phyloP scores from a whole-genome alignment of 345 rosid genomes.

The Salix dunnii region DNA sequence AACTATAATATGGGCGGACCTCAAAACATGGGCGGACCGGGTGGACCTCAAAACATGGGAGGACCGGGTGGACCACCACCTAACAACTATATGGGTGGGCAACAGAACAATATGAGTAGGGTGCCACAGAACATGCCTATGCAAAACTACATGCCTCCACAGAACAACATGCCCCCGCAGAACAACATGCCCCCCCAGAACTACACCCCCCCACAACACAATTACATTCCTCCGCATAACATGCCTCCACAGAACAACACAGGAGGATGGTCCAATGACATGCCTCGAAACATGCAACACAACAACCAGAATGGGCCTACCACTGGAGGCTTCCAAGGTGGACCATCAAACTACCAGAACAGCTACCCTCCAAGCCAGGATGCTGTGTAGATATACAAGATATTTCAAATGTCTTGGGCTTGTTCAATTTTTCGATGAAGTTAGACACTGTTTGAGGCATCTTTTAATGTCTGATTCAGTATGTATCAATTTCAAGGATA shows the following conservation, averaged over 20 bases:
- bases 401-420: neutral
- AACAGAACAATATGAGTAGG: slow-evolving; percentile 12
- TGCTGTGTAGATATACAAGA: slow-evolving; percentile 29
- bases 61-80: slow-evolving; percentile 4
- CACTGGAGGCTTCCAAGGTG: slow-evolving; percentile 23
- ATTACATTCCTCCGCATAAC: neutral
- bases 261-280: slow-evolving; percentile 24
- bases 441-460: no score
- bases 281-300: slow-evolving; percentile 16
- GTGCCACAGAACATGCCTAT: slow-evolving; percentile 23
- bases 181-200: neutral
- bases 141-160: slow-evolving; percentile 9
- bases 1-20: neutral
- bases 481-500: neutral
- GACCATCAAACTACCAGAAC: slow-evolving; percentile 23
- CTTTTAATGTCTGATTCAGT: no score
- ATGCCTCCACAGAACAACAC: slow-evolving; percentile 17
- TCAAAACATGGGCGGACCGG: neutral
- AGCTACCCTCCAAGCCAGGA: slow-evolving; percentile 26
- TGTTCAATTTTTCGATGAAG: neutral
- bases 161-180: slow-evolving; percentile 17
- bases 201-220: neutral
- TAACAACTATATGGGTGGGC: neutral
- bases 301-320: slow-evolving; percentile 12
- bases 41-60: neutral